Percentiles rank a stretch among this genome's conserved stretches.
Evolutionary conservation across 2,329 filamentous ascomycete genomes (phyloP).

Genomic region (Rutstroemia sp.): DNA sequence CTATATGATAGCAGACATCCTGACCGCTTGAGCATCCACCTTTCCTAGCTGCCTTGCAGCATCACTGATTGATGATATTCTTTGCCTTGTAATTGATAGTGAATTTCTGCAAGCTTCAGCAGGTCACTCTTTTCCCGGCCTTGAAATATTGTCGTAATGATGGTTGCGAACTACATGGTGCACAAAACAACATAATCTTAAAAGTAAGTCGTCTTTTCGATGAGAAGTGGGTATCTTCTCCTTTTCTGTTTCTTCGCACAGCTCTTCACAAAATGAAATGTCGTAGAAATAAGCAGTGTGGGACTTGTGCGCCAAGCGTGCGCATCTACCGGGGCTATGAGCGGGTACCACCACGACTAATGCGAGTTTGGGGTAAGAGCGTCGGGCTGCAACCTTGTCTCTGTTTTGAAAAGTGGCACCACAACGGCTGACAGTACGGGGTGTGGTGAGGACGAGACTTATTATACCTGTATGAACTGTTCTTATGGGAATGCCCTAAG

Average conservation of each 20-base stretch:
- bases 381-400: background rate
- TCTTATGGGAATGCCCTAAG: no score
- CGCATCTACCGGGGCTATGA: background rate
- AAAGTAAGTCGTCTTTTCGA: no score
- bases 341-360: background rate
- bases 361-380: background rate
- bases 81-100: no score
- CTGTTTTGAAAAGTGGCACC: background rate
- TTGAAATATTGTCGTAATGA: background rate
- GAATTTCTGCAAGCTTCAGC: no score
- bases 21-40: no score
- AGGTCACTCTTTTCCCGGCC: no score
- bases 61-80: no score
- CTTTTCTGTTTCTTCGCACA: background rate
- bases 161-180: background rate
- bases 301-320: background rate
- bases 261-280: background rate
- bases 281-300: slow-evolving; percentile 9
- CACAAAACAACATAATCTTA: no score
- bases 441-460: background rate
- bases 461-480: background rate
- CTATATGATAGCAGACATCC: no score
- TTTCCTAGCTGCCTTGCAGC: no score
- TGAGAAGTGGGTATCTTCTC: background rate
- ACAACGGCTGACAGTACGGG: background rate